Evolutionary conservation across 1,284 basidiomycete species (phyloP), one percentile per base, ranked within the genome.

Genomic region (Malassezia slooffiae): DNA sequence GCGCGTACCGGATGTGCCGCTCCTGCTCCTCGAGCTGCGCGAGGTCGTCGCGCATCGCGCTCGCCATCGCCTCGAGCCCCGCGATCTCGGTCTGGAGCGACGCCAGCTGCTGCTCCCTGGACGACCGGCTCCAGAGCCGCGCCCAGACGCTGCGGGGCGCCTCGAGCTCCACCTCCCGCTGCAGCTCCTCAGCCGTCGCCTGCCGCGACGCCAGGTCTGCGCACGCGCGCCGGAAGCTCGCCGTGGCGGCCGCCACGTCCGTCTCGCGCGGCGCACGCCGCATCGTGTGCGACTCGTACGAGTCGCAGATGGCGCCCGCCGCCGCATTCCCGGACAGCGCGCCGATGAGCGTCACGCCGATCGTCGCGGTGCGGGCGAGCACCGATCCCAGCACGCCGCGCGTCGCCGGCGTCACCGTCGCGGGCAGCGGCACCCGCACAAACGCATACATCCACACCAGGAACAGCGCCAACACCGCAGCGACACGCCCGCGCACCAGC

Each of bases 301-400:
- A 70, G 35, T 72, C 68, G 67, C 67, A 70, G 0, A 71, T 71
- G 0, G 71, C 69, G 34, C 70, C 70, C 19, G 70, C 59, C 1
- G 72, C 71, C 27, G 67, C 71, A 7, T 67, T 70, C 4, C 72
- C 72, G 0, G 72, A 72, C 0, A 73, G 54, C 1, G 66, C 45
- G 1, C 65, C 72, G 37, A 73, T 73, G n/a, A 73, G 57, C 4
- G 63, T 52, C 12, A 71, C 66, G 7, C 72, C 72, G 2, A 72
- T 62, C 7, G 72, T 67, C 31, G 70, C 72, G 2, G 72, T 70
- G 5, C 72, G 45, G 13, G 59, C 55, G 15, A 63, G 50, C 8
- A 61, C 45, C 3, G 52, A 51, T 23, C 58, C 57, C 15, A 54
- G 34, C 19, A 50, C 43, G 27, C 54, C 49, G 8, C 17, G 38